These are phyloP conservation scores for Eucalyptus albens DNA, from an alignment of 345 rosid species.

Conservation along the genomic window DNA sequence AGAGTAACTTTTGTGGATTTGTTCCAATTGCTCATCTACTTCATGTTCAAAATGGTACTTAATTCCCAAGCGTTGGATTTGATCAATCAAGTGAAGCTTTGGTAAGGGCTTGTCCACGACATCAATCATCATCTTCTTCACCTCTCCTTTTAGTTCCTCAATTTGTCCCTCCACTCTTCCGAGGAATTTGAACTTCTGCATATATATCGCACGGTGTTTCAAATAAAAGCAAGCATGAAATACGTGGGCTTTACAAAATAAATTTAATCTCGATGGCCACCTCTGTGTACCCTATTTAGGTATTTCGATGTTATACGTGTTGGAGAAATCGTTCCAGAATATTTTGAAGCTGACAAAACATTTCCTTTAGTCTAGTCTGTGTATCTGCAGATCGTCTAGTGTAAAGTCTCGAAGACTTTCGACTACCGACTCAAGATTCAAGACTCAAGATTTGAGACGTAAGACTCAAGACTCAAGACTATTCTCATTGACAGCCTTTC, in stretches of 20 bases:
- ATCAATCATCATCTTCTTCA: background rate
- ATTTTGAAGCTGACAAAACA: no score
- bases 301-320: background rate
- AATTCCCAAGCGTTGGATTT: conserved; percentile 19
- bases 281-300: background rate
- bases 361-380: no score
- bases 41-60: conserved; percentile 30
- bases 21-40: conserved; percentile 4
- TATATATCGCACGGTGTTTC: background rate
- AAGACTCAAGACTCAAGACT: no score
- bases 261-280: background rate
- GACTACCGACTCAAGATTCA: no score
- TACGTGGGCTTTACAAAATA: background rate
- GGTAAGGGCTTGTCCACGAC: background rate
- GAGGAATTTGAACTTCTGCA: background rate
- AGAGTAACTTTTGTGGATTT: background rate
- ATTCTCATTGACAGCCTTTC: no score
- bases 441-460: no score
- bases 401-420: no score
- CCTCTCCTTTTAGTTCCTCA: background rate
- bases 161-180: background rate
- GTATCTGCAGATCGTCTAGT: no score
- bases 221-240: background rate
- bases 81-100: conserved; percentile 9
- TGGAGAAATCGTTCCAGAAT: no score